Conservation (phyloP, 345 rosid genomes). For the Gossypium turneri region DNA sequence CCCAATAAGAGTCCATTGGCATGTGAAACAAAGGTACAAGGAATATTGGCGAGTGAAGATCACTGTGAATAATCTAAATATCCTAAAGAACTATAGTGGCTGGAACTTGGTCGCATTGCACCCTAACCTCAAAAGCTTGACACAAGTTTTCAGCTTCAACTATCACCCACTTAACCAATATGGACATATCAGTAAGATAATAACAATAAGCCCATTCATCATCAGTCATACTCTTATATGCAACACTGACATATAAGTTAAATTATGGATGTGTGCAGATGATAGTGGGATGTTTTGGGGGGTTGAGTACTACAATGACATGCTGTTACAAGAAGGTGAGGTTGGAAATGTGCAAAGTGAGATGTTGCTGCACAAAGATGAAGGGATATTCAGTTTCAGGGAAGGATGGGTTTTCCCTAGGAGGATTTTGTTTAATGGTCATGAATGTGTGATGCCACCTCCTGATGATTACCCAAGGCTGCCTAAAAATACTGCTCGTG, state of each 20-base stretch:
- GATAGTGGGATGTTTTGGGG: constrained; percentile 91
- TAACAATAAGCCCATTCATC: too few species aligned
- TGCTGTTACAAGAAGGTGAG: constrained; percentile 57
- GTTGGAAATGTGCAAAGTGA: constrained; percentile 71
- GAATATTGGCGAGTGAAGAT: constrained; percentile 77
- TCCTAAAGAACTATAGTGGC: constrained; percentile 56
- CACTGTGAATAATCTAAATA: constrained; percentile 55
- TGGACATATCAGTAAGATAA: constrained; percentile 48
- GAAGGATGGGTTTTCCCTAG: constrained; percentile 89
- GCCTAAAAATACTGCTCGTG: constrained; percentile 34
- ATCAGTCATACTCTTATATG: too few species aligned
- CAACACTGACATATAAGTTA: too few species aligned
- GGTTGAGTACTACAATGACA: constrained; percentile 59
- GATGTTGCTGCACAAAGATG: constrained; percentile 57
- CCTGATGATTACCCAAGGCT: constrained; percentile 69
- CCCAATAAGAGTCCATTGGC: constrained; percentile 81
- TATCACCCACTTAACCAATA: constrained; percentile 52
- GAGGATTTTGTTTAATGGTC: constrained; percentile 72
- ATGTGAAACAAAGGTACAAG: constrained; percentile 72
- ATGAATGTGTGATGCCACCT: constrained; percentile 86
- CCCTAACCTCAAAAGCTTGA: constrained; percentile 57
- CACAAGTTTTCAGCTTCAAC: constrained; percentile 72
- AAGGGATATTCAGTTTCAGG: constrained; percentile 44
- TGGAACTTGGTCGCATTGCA: constrained; percentile 85
- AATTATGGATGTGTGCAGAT: constrained; percentile 33